Base-by-base conservation (phyloP, 2,329 filamentous ascomycete species). In the Fusarium veterinarium region DNA sequence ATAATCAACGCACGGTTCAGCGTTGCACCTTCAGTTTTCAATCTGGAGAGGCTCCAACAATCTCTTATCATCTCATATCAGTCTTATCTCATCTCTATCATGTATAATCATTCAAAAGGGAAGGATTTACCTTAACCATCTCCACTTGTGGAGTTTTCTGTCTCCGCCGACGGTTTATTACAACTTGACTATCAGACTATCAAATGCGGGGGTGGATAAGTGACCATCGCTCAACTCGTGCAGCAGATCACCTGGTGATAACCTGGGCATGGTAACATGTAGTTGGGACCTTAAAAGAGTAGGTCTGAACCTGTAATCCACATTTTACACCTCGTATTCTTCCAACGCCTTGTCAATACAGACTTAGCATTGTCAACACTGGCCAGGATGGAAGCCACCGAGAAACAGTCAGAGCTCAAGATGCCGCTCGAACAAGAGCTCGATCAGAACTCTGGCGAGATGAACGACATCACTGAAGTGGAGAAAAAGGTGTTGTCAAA, bases 401-500 rank as follows among this genome's bases (percentile, higher is more conserved):
- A 67, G 33, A 67, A 67, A 6, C 55, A 51, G 16, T n/a, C 41
- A 11, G 62, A 60, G 3, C 12, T 67, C 20, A 33, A 60, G 7
- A n/a, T 31, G 23, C 62, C 41, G 4, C 13, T 38, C 4, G 28
- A 67, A 8, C 49, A 57, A 11, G 59, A 61, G 49, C 33, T 42
- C 17, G 61, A 51, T 17, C 59, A 30, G 10, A n/a, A 44, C 48
- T 13, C 44, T 9, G 52, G 51, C 31, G 52, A 67, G 57, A 51
- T 59, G 11, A 62, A 55, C 3, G 38, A 58, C 5, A 33, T 45
- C 2, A 65, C 8, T 2, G 31, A 49, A 14, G 37, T 60, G 1
- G 63, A 76, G 37, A 56, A 56, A 10, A 63, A 51, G 1, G 71
- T 74, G 3, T 58, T 80, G 9, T 72, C 65, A 13, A 79, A 78